phyloP scores from a whole-genome alignment of 352 stramenopile species.

The Sclerospora graminicola region DNA sequence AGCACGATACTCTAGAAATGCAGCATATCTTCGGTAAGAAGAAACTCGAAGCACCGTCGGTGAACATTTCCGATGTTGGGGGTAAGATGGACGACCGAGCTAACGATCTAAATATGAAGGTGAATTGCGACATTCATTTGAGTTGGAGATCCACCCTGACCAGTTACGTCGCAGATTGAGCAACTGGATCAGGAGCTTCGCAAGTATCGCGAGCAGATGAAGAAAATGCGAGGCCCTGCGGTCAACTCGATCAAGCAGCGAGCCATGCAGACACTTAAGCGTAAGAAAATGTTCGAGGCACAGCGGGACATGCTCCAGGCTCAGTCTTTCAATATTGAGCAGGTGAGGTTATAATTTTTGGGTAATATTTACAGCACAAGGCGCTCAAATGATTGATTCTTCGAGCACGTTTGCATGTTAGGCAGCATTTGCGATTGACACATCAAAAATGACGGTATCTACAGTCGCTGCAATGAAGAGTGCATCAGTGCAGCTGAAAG shows the following conservation, averaged over 20 bases:
- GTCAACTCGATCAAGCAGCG: slow-evolving; percentile 74
- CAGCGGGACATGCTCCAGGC: slow-evolving; percentile 70
- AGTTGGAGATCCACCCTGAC: neutral
- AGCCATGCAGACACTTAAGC: slow-evolving; percentile 79
- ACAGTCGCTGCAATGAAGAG: slow-evolving; percentile 94
- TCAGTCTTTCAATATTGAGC: slow-evolving; percentile 84
- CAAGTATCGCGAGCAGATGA: slow-evolving; percentile 80
- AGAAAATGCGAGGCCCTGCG: slow-evolving; percentile 53
- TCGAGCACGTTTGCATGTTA: slow-evolving; percentile 6
- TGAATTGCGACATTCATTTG: slow-evolving; percentile 7
- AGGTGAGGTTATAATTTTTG: slow-evolving; percentile 24
- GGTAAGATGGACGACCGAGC: slow-evolving; percentile 63
- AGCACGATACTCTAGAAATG: slow-evolving; percentile 33
- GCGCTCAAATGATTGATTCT: slow-evolving; percentile 3
- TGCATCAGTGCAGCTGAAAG: slow-evolving; percentile 86
- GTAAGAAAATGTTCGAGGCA: slow-evolving; percentile 84
- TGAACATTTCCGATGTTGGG: slow-evolving; percentile 78
- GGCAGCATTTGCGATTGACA: slow-evolving; percentile 87
- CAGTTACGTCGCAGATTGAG: slow-evolving; percentile 35
- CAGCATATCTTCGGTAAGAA: slow-evolving; percentile 84
- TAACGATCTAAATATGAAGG: slow-evolving; percentile 74
- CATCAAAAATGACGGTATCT: slow-evolving; percentile 85
- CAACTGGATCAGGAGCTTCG: slow-evolving; percentile 75
- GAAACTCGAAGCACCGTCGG: slow-evolving; percentile 50
- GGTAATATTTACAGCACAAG: neutral